Percentiles rank a stretch among this genome's conserved stretches.
Evolutionary conservation across 2,329 filamentous ascomycete genomes (phyloP).

Genomic region (Podosphaera leucotricha): DNA sequence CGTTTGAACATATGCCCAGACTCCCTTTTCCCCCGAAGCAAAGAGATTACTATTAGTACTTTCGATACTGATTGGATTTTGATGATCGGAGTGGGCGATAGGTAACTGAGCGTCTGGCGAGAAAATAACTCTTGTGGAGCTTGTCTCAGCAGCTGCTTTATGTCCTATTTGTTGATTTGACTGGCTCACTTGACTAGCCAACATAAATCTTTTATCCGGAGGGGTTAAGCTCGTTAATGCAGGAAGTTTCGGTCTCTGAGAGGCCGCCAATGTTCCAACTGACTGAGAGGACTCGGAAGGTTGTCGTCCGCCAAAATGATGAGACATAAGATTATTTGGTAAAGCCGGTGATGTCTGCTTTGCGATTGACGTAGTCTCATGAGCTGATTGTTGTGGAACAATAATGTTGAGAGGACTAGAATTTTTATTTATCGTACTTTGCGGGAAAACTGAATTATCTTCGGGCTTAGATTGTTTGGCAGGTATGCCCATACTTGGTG

Average conservation of each 20-base stretch:
- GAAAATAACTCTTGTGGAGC: slow-evolving; percentile 13
- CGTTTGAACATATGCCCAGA: slow-evolving; percentile 50
- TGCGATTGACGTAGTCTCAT: slow-evolving; percentile 27
- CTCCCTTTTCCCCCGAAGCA: slow-evolving; percentile 31
- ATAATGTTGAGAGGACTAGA: slow-evolving; percentile 58
- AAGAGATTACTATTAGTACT: slow-evolving; percentile 46
- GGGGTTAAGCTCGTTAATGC: slow-evolving; percentile 14
- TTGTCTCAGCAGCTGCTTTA: slow-evolving; percentile 7
- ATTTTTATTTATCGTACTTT: slow-evolving; percentile 58
- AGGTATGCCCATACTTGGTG: slow-evolving; percentile 25
- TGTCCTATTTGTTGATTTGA: slow-evolving; percentile 6
- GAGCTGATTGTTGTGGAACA: slow-evolving; percentile 23
- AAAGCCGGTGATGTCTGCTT: slow-evolving; percentile 43
- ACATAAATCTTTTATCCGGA: slow-evolving; percentile 15
- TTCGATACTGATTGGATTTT: slow-evolving; percentile 31
- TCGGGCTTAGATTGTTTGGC: slow-evolving; percentile 23
- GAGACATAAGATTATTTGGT: slow-evolving; percentile 39
- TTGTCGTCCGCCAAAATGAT: slow-evolving; percentile 32
- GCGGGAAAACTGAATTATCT: slow-evolving; percentile 34
- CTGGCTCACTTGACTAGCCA: slow-evolving; percentile 12
- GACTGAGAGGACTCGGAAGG: slow-evolving; percentile 28
- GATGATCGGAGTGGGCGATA: slow-evolving; percentile 18
- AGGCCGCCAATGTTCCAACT: slow-evolving; percentile 13
- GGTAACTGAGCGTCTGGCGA: slow-evolving; percentile 22
- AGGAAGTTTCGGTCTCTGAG: slow-evolving; percentile 15